Evolutionary conservation across 2,329 filamentous ascomycete genomes (phyloP).

Genomic region (Alternaria sp.): DNA sequence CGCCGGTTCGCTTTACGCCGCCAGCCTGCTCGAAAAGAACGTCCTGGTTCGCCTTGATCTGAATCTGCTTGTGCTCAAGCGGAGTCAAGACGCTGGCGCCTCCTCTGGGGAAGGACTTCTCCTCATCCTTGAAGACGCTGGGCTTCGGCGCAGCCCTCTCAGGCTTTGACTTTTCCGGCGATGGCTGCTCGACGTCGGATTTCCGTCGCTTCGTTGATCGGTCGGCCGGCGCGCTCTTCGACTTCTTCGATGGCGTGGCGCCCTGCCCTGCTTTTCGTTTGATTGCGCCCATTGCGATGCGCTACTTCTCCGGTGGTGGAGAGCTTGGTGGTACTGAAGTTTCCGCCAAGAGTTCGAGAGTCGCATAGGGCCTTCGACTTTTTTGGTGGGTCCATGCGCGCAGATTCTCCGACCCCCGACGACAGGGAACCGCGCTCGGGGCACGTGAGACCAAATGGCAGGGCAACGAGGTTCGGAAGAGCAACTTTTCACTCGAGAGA

Average conservation of each 20-base stretch:
- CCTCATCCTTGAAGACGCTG: conserved; percentile 74
- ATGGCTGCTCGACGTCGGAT: conserved; percentile 41
- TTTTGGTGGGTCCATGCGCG: conserved; percentile 16
- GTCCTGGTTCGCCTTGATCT: conserved; percentile 90
- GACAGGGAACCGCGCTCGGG: conserved; percentile 6
- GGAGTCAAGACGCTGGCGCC: conserved; percentile 91
- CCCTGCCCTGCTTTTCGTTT: conserved; percentile 57
- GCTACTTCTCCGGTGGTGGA: conserved; percentile 7
- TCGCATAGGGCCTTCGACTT: conserved; percentile 17
- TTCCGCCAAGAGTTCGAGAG: conserved; percentile 30
- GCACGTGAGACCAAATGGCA: conserved; percentile 10
- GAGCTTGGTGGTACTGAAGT: conserved; percentile 16
- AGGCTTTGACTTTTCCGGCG: conserved; percentile 41
- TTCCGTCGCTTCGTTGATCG: conserved; percentile 51
- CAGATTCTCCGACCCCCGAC: conserved; percentile 19
- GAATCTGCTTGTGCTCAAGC: conserved; percentile 94
- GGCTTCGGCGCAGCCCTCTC: conserved; percentile 39
- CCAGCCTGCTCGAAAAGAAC: conserved; percentile 82
- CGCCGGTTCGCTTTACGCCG: conserved; percentile 64
- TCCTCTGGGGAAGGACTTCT: conserved; percentile 89
- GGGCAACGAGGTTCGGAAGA: not conserved
- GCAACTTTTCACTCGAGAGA: not conserved
- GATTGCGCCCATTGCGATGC: conserved; percentile 52
- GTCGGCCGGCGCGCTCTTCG: conserved; percentile 37
- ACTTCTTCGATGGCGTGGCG: conserved; percentile 40